Evolutionary conservation across 1,284 basidiomycete species (phyloP), one percentile per base, ranked within the genome.

Genomic region (Gastroboletus turbinatus): DNA sequence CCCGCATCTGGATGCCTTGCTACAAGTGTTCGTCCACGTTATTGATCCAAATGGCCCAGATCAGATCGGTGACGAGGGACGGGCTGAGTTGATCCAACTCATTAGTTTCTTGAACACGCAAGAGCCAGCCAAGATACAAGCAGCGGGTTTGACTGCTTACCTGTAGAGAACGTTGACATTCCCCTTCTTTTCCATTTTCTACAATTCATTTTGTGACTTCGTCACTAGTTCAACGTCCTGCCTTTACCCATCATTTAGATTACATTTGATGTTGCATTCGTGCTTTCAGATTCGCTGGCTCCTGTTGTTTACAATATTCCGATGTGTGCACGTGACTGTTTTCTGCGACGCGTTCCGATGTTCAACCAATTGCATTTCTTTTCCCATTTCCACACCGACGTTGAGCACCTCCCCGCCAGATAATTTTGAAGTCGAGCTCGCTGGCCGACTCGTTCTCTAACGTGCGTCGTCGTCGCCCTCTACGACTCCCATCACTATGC

Each of bases 11-110:
- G 94, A 97, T 70, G 82, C 82, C 53, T 78, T 99, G 46, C 80
- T 99, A 32, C 77, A 79, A 25, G 87, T 96, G 43, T 97, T 98
- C 65, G 85, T 83, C 16, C 83, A 88, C 70, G 94, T 96, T 44
- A 82, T 99, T 29, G 87, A 92, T 73, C 88, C 92, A 19, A 83
- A 68, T 47, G 78, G 73, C 32, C 75, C 80, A 9, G 92, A 94
- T 62, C 88, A 94, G 75, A 76, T 94, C 56, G 85, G 85, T 10
- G 86, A 90, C 40, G 92, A 94, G 67, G 84, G 87, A 54, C 82
- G 88, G 46, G 81, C 76, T 27, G 84, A 92, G 71, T 75, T 98
- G 63, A 83, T 94, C 57, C 79, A 84, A 40, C 81, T 98, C 48
- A 78, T 98, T 58, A 78, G 79, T 43, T 83, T 85, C 60, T 78